Conservation (phyloP, 345 rosid genomes). For the Acer campestre region DNA sequence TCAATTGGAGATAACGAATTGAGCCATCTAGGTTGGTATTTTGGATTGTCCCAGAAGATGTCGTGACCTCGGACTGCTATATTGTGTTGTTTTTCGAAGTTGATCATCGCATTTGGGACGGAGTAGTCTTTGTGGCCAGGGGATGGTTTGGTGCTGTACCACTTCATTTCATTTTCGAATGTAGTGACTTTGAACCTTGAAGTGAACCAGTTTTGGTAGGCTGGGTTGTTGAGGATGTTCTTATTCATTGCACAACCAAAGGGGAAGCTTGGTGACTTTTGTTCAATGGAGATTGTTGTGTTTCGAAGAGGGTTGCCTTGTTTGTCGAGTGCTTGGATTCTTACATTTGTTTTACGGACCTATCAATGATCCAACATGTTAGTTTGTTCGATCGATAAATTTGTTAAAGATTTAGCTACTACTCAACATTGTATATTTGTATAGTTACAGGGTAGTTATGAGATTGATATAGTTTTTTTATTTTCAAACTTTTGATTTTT, state of each 20-base stretch:
- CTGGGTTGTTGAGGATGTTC: slow-evolving; percentile 58
- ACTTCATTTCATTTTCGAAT: slow-evolving; percentile 79
- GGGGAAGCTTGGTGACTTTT: slow-evolving; percentile 48
- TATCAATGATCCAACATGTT: slow-evolving; percentile 12
- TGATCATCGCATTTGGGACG: slow-evolving; percentile 53
- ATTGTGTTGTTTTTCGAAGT: slow-evolving; percentile 42
- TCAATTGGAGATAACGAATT: slow-evolving; percentile 30
- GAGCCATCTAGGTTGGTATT: slow-evolving; percentile 54
- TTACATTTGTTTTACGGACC: slow-evolving; percentile 45
- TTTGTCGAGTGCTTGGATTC: slow-evolving; percentile 48
- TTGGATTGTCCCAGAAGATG: slow-evolving; percentile 64
- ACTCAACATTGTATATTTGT: too few relatives aligned
- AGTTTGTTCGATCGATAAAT: not conserved
- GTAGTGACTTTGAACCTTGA: slow-evolving; percentile 61
- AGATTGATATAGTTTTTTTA: too few relatives aligned
- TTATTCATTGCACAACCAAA: slow-evolving; percentile 63
- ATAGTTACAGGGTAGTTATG: too few relatives aligned
- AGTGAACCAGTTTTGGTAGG: slow-evolving; percentile 74
- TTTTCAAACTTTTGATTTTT: too few relatives aligned
- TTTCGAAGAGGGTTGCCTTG: slow-evolving; percentile 49
- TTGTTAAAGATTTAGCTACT: too few relatives aligned
- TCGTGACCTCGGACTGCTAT: slow-evolving; percentile 75
- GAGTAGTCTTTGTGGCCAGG: slow-evolving; percentile 60
- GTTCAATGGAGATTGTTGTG: slow-evolving; percentile 49
- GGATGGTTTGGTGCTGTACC: slow-evolving; percentile 60